Evolutionary conservation across 306 rosid genomes (phyloP), one percentile per base, ranked within the genome.

Genomic region (Prosopis cineraria): DNA sequence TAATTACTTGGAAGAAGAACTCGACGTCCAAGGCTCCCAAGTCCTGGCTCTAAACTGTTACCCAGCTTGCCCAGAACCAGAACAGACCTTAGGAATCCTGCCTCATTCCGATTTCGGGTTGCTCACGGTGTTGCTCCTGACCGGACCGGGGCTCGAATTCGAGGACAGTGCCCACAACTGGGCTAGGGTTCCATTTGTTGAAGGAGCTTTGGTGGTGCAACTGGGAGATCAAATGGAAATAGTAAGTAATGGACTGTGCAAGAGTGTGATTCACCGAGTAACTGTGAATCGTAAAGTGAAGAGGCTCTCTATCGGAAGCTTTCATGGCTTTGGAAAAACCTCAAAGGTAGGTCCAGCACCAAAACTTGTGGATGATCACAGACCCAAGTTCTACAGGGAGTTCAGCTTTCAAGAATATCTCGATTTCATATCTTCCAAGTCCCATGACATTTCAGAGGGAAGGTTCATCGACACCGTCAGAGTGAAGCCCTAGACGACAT

Each of bases 151-250:
- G 37, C 84, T 86, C 0, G 84, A 89, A 64, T 52, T 87, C 29
- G 71, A 72, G 74, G 84, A 82, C 70, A 44, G 47, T 11, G 58
- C 29, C 40, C 25, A 79, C 34, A 79, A 82, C 17, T 83, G 89
- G 89, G 17, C 63, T 8, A 45, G 78, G 2, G 93, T 86, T 7
- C 93, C 90, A 0, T 69, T 20, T 41, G 82, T 75, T 34, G 86
- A 89, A 58, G 87, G 87, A n/a, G 89, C 83, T 9, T 77, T 89
- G 3, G 50, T 82, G 22, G 90, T 89, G 31, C 89, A 76, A 8
- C 29, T 89, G 11, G 89, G 93, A 48, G 89, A 89, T 72, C 90
- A 86, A 73, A 55, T 86, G 84, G 90, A 89, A 75, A 87, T 89
- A 1, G 6, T 86, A 16, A 89, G 90, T 70, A 86, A 88, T 69